Base-by-base conservation (phyloP, 805 yeast genomes). In the Cyberlindnera veronae region DNA sequence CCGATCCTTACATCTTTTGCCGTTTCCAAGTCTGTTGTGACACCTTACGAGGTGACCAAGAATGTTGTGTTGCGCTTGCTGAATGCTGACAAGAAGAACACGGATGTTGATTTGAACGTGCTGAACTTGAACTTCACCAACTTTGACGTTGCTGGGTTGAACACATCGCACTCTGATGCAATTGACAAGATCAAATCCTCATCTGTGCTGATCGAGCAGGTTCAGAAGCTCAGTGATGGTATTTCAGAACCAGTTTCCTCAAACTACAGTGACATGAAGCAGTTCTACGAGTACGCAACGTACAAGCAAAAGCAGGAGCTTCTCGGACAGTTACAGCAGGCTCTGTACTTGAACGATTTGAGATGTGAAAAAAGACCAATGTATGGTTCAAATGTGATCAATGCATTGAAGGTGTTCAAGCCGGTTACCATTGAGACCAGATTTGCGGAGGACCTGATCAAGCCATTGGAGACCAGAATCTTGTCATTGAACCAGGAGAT, bases 1-100 rank as follows among this genome's bases (percentile, higher is more conserved):
- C 98, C 98, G 1, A 86, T 93, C 49, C 75, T 86, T 29, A 93
- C 99, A 0, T 90, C 98, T 2, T 81, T 87, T 58, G 84, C 91
- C 0, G 68, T 89, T 69, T 77, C 77, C 3, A 69, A 70, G 34
- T 76, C 88, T 1, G 88, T 85, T 5, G 65, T 74, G 3, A 64
- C 77, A 1, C 58, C 66, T 6, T 86, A 68, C 54, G 61, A 61
- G 18, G 49, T 60, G 12, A 64, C 66, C 21, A 77, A 75, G 38
- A 46, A 66, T 30, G 44, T 68, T 31, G 60, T 76, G 22, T 55
- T 64, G 36, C 66, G 60, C 33, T 49, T 60, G 27, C 23, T 68
- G 41, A 62, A 36, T 29, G 54, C 37, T 43, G 60, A 45, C 34
- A 56, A 46, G 10, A 50, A 55, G 12, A 60, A 58, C 5, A 45